Conservation (phyloP, 352 stramenopile species). For the Halophytophthora polymorphica region DNA sequence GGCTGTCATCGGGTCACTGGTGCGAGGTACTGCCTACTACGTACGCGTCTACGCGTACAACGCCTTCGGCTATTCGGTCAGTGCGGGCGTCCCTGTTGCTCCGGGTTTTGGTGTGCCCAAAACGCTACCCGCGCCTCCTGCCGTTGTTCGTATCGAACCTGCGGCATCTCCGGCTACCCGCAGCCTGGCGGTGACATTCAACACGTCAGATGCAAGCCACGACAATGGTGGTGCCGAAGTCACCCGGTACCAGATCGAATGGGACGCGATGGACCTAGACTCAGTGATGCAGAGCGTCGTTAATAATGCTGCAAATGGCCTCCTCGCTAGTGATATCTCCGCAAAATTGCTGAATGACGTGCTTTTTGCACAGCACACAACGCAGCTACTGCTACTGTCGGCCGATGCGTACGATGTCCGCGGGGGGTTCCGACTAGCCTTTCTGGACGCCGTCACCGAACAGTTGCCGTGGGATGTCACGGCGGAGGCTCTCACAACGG, state of each 20-base stretch:
- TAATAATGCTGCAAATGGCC: background rate
- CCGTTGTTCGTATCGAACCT: constrained; percentile 40
- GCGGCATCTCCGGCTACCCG: constrained; percentile 25
- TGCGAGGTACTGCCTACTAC: constrained; percentile 83
- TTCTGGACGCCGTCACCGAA: constrained; percentile 54
- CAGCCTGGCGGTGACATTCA: constrained; percentile 80
- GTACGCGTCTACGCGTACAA: constrained; percentile 92
- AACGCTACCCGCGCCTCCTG: constrained; percentile 69
- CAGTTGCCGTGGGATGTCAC: constrained; percentile 72
- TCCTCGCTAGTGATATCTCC: constrained; percentile 16
- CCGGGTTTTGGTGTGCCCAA: constrained; percentile 67
- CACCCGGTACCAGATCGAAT: constrained; percentile 92
- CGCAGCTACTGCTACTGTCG: constrained; percentile 88
- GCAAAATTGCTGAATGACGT: constrained; percentile 41
- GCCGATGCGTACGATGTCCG: constrained; percentile 77
- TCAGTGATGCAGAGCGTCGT: constrained; percentile 33
- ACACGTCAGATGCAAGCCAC: constrained; percentile 35
- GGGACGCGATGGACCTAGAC: constrained; percentile 87
- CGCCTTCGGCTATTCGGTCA: constrained; percentile 86
- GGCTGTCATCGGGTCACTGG: constrained; percentile 78
- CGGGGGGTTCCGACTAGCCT: constrained; percentile 86
- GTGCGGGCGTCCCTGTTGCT: constrained; percentile 59
- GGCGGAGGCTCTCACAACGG: constrained; percentile 70
- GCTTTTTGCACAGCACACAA: constrained; percentile 81
- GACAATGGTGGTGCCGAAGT: constrained; percentile 81